Evolutionary conservation across 2,329 filamentous ascomycete species (phyloP).

Genomic region (Exophiala sp.): DNA sequence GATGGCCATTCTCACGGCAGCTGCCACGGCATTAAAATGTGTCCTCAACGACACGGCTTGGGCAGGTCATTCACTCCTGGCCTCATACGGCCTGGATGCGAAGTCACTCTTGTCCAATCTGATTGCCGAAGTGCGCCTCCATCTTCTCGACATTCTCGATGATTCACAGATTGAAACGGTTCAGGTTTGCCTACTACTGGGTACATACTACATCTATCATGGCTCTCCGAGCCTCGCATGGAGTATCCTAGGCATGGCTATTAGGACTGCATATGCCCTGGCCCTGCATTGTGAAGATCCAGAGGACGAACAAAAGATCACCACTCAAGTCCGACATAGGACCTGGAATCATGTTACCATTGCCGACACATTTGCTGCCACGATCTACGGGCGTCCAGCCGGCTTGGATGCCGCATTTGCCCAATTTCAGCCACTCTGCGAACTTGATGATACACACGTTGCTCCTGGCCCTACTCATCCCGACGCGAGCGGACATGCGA

Average conservation of each 20-base stretch:
- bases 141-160: conserved; percentile 22
- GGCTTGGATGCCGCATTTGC: conserved; percentile 31
- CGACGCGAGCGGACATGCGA: not conserved
- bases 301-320: conserved; percentile 3
- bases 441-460: conserved; percentile 29
- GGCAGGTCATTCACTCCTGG: conserved; percentile 18
- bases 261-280: conserved; percentile 25
- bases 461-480: not conserved
- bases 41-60: conserved; percentile 21
- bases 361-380: conserved; percentile 31
- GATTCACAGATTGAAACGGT: conserved; percentile 26
- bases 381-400: conserved; percentile 32
- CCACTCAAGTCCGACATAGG: conserved; percentile 30
- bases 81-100: not conserved
- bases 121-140: conserved; percentile 22
- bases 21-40: conserved; percentile 25
- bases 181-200: conserved; percentile 31
- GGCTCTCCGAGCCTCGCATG: conserved; percentile 26
- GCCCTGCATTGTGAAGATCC: conserved; percentile 20
- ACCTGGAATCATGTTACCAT: conserved; percentile 33
- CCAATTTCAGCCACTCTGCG: conserved; percentile 25
- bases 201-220: conserved; percentile 28
- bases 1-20: conserved; percentile 21
- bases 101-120: conserved; percentile 13
- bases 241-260: conserved; percentile 25